Evolutionary conservation across 768 basidiomycete species (phyloP), one percentile per base, ranked within the genome.

Genomic region (Phlegmacium glaucopus): DNA sequence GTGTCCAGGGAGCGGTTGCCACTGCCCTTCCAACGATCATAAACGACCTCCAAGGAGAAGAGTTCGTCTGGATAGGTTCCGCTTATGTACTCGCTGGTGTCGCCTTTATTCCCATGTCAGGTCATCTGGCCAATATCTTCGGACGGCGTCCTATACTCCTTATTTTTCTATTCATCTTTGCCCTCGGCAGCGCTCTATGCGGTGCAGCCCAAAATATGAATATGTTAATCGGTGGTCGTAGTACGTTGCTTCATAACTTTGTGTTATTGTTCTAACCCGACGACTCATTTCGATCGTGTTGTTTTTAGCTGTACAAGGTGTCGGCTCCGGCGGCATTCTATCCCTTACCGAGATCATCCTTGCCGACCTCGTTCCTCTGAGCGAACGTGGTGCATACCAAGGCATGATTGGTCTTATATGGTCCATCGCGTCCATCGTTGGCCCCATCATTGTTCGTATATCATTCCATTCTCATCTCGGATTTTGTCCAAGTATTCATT

Each of bases 21-120:
- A n/a, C n/a, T n/a, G 60, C 61, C 9, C 52, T 60, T 8, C 63
- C 63, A 2, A 57, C 59, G 11, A 65, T 65, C 18, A 54, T 52
- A 5, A 52, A 61, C 30, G 61, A 63, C 12, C 54, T 78, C 0
- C 40, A 69, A 15, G 67, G 67, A 1, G 59, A 72, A 22, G 6
- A 15, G 12, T 77, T 73, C 44, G 53, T 67, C 0, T 79, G 77
- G 77, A 57, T 77, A 26, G 72, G 68, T 3, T 62, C 68, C 4
- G 67, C 70, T 6, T 78, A 72, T 49, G 60, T 69, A 1, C 61
- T 78, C n/a, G 58, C 74, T 11, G 62, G 64, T 4, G 68, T 71
- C 9, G 71, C 72, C 0, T 53, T 71, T 41, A 56, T 76, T 5
- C 74, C 74, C 0, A 51, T 73, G 50, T 62, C 61, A 25, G 70